Conservation (phyloP, 306 rosid species). For the Citrullus amarus region DNA sequence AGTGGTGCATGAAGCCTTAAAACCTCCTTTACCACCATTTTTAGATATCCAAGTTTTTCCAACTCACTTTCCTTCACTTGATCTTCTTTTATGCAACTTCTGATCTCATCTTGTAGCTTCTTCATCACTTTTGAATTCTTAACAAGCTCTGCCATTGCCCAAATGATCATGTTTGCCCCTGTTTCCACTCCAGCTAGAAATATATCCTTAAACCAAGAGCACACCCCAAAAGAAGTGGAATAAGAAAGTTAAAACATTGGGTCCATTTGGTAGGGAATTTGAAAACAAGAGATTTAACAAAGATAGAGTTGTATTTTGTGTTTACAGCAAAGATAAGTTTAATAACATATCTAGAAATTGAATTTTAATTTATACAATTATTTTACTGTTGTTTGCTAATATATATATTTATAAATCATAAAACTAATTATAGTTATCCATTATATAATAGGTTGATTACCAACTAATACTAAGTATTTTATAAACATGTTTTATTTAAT, state of each 20-base stretch:
- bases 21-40: not conserved
- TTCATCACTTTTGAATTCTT: conserved; percentile 23
- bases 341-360: too few relatives aligned
- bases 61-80: not conserved
- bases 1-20: conserved; percentile 20
- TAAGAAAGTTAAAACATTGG: not conserved
- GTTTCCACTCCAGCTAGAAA: conserved; percentile 19
- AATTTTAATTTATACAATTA: too few relatives aligned
- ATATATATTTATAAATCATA: too few relatives aligned
- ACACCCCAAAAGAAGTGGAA: not conserved
- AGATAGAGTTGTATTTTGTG: too few relatives aligned
- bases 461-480: too few relatives aligned
- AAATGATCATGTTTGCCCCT: conserved; percentile 4
- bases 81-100: conserved; percentile 13
- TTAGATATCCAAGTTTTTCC: conserved; percentile 6
- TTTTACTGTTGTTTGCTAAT: too few relatives aligned
- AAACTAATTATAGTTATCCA: too few relatives aligned
- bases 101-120: conserved; percentile 28
- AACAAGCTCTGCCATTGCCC: conserved; percentile 25
- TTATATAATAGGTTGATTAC: too few relatives aligned
- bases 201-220: conserved; percentile 16
- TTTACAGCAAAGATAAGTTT: too few relatives aligned
- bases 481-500: too few relatives aligned
- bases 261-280: too few relatives aligned
- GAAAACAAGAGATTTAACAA: too few relatives aligned